Base-by-base conservation (phyloP, 768 basidiomycete genomes). In the Lactarius indigo region DNA sequence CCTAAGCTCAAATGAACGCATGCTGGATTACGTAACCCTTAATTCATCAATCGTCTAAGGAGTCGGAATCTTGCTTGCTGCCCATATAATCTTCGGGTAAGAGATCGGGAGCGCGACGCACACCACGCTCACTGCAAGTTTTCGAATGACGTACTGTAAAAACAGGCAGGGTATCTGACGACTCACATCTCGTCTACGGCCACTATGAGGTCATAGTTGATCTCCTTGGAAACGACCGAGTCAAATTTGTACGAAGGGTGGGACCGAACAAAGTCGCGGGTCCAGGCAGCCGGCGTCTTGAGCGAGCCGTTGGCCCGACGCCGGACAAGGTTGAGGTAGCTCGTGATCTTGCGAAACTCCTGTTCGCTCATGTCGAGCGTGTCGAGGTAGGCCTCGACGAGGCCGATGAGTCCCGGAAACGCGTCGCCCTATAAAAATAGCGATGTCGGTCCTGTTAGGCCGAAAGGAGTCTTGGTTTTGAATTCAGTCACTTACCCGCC, bases 211-310 rank as follows among this genome's bases (percentile, higher is more conserved):
- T 99, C 97, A 74, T 96, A 97, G 74, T 95, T 97, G 74, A 98
- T 94, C 77, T 91, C 88, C 72, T 92, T 84, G 59, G 83, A 90
- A 23, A 99, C 93, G 59, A 91, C 89, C n/a, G 94, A 96, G 78
- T 99, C 94, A 59, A 86, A 83, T 76, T 90, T 89, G 79, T 99
- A 99, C n/a, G 80, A 84, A 9, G 96, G 92, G 76, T 99, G 97
- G 1, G 87, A 84, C 30, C 87, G 86, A 52, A 99, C 91, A 77
- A 98, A 98, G 57, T 90, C 83, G 41, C 97, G 85, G 64, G 97
- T 95, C 94, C 94, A 99, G 4, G 87, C 86, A 13, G 97, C 97
- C 8, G 93, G 86, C 0, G 97, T 98, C 74, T 86, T 75, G 30
- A 98, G 80, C 7, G 88, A 82, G 26, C 96, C 96, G 73, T 90